Evolutionary conservation across 257 asterid genomes (phyloP).

Genomic region (Verbena officinalis): DNA sequence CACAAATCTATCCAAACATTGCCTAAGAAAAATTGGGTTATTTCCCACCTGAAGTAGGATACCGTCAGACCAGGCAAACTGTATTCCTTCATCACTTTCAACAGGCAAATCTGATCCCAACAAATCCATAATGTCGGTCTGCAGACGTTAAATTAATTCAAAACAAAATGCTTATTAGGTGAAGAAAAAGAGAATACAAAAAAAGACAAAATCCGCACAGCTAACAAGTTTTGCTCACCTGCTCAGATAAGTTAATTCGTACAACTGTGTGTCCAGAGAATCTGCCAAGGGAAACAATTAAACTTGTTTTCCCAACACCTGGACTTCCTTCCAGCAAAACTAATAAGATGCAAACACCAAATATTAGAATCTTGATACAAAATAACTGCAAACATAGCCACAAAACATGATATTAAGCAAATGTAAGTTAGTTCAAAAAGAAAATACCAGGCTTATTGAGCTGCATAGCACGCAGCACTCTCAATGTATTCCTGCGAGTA

Average conservation of each 20-base stretch:
- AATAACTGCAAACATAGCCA: not conserved
- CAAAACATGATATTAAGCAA: conserved; percentile 8
- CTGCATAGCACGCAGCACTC: conserved; percentile 99
- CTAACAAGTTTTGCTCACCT: conserved; percentile 51
- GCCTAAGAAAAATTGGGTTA: conserved; percentile 11
- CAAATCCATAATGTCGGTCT: conserved; percentile 98
- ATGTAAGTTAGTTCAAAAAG: not conserved
- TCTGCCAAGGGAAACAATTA: conserved; percentile 85
- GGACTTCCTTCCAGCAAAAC: conserved; percentile 99
- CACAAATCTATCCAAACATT: too few species aligned
- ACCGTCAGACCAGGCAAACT: conserved; percentile 98
- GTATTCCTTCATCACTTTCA: conserved; percentile 89
- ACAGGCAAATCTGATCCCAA: conserved; percentile 97
- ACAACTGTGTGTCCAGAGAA: conserved; percentile 91
- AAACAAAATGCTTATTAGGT: conserved; percentile 19
- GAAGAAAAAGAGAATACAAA: conserved; percentile 12
- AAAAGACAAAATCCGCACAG: not conserved
- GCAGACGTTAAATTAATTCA: conserved; percentile 36
- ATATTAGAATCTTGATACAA: conserved; percentile 32
- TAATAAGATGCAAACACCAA: conserved; percentile 36
- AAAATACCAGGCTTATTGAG: conserved; percentile 87
- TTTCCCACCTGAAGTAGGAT: conserved; percentile 85
- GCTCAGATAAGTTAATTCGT: conserved; percentile 96
- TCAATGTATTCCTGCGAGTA: conserved; percentile 77
- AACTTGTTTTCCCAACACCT: conserved; percentile 97